Evolutionary conservation across 805 yeast species (phyloP), one percentile per base, ranked within the genome.

Genomic region (Monosporozyma solicola): DNA sequence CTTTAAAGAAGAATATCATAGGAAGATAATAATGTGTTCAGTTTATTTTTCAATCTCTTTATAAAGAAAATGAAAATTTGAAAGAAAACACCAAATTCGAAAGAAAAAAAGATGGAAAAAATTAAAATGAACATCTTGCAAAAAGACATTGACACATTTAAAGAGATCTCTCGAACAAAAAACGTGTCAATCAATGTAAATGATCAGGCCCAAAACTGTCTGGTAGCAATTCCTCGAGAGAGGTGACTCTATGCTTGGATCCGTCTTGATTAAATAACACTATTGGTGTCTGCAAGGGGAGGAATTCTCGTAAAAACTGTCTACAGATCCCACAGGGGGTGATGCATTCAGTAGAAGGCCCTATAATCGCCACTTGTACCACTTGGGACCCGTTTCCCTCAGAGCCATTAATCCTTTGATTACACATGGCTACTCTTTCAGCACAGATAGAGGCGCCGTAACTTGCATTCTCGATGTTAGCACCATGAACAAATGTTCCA

Each of bases 311-410:
- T 33, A 92, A 80, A 52, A 85, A 80, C 68, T 92, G 99, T 51
- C 99, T 75, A 63, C 99, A 92, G 39, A 94, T 84, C 3, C 99
- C 99, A 67, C 99, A 92, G 0, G 99, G 99, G 9, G 91, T 74
- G 10, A 86, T 82, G 32, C 83, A 78, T 8, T 70, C 68, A 1
- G 76, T 77, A 1, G 64, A 62, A 46, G 76, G 44, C 61, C 68
- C 70, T 63, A 69, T 71, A 35, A 59, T 59, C 55, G 43, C 74
- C 74, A 55, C 51, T n/a, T 46, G 5, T 6, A 22, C 55, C 49
- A 59, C 61, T 50, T 8, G 35, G 25, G 1, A 77, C 77, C 1
- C 65, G 62, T 46, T 76, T 41, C 3, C 27, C n/a, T 10, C 20
- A 15, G 9, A 29, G 20, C 29, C 29, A 27, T 20, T 47, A 41